Evolutionary conservation across 2,329 filamentous ascomycete species (phyloP), one percentile per base, ranked within the genome.

Genomic region (Stachybotrys echinatus): DNA sequence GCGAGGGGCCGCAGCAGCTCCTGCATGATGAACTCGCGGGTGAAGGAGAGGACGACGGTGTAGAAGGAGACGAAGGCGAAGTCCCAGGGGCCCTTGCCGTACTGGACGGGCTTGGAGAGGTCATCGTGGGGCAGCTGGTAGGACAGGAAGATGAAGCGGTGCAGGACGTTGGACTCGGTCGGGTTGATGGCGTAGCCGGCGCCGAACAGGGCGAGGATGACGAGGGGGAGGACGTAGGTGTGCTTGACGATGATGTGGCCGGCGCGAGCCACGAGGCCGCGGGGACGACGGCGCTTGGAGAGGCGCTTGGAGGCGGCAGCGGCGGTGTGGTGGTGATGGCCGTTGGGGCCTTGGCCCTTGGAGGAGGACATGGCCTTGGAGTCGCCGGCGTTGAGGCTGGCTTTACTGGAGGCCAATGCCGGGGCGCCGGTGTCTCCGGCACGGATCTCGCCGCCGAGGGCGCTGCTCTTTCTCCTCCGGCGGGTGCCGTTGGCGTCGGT

Each of bases 11-110:
- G 83, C 51, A 96, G 82, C 47, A 95, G 61, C 61, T 90, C 85
- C 72, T 96, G 92, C 92, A 96, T 96, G 71, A 95, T 79, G 69
- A 96, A 96, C 68, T 97, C 92, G 64, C 92, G 89, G 12, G 90
- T 95, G 67, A 97, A 96, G 53, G 88, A 91, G 53, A 97, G 79
- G 20, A 96, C 86, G 50, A 96, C 74, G 39, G 83, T 92, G 72
- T 96, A 96, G 73, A 96, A 96, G 52, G 75, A 74, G 49, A 96
- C 89, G 61, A 97, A 92, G 42, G 88, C 87, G 48, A 96, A 76
- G 66, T 97, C 92, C 74, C 85, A 87, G 39, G 70, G 76, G n/a
- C 92, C 92, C 69, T 96, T 96, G 67, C 87, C 91, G 72, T 96
- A 97, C 63, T 92, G 88, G 18, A 74, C 52, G 60, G 78, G 69